A percentile compares a stretch with the other conserved stretches of the same genome.
phyloP scores from a whole-genome alignment of 2,329 filamentous ascomycete species.

The Fusarium avenaceum region DNA sequence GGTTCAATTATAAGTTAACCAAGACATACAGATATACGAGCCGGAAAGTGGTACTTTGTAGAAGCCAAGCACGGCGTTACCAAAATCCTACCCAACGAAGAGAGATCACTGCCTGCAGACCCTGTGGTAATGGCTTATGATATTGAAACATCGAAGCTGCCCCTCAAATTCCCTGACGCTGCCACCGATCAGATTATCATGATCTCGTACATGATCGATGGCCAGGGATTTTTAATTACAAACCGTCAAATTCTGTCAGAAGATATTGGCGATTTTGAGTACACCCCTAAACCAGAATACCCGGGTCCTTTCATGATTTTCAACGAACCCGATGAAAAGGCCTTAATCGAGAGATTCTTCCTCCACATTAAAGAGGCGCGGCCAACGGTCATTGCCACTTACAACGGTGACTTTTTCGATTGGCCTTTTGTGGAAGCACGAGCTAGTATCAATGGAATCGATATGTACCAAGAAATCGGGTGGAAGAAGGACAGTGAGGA shows the following conservation, averaged over 20 bases:
- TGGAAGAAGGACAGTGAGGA: slow-evolving; percentile 97
- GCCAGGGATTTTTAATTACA: slow-evolving; percentile 96
- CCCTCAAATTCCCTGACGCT: slow-evolving; percentile 96
- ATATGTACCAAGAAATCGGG: slow-evolving; percentile 99
- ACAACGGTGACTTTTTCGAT: slow-evolving; percentile 99
- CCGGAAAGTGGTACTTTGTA: slow-evolving; percentile 97
- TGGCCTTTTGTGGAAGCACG: slow-evolving; percentile 98
- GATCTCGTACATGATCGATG: slow-evolving; percentile 99
- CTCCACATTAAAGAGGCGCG: slow-evolving; percentile 93
- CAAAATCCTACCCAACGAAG: slow-evolving; percentile 86
- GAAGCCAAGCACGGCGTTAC: slow-evolving; percentile 93
- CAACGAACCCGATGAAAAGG: slow-evolving; percentile 95
- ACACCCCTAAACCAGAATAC: slow-evolving; percentile 97
- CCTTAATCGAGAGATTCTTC: slow-evolving; percentile 90
- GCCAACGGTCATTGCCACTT: slow-evolving; percentile 98
- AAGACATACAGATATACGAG: slow-evolving; percentile 80
- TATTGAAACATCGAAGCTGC: slow-evolving; percentile 97
- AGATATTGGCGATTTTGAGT: slow-evolving; percentile 97
- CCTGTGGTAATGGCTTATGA: slow-evolving; percentile 99
- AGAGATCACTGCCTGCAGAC: slow-evolving; percentile 89
- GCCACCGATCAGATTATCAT: slow-evolving; percentile 99
- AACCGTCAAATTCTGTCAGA: slow-evolving; percentile 98
- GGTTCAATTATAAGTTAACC: slow-evolving; percentile 21
- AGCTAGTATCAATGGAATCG: slow-evolving; percentile 93
- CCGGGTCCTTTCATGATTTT: slow-evolving; percentile 97